Conservation (phyloP, 2,329 filamentous ascomycete species). For the Cercospora zeae-maydis region DNA sequence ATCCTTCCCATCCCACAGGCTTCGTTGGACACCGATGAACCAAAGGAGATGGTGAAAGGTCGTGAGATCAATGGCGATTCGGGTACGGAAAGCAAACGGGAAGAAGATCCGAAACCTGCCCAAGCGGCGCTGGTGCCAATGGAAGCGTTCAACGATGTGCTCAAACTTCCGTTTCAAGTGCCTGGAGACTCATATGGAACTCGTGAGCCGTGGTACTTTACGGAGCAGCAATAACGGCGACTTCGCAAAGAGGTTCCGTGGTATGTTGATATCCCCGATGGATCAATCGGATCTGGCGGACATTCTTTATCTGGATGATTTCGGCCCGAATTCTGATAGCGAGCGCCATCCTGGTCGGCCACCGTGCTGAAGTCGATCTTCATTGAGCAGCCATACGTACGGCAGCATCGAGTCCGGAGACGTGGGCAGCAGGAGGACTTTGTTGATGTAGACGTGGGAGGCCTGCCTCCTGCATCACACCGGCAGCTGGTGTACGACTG, state of each 20-base stretch:
- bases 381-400: neutral
- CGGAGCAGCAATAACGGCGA: constrained; percentile 17
- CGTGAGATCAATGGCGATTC: constrained; percentile 15
- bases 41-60: neutral
- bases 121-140: constrained; percentile 12
- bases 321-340: neutral
- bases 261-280: neutral
- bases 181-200: constrained; percentile 54
- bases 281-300: neutral
- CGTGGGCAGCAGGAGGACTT: too few relatives aligned
- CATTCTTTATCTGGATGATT: neutral
- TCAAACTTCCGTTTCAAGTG: constrained; percentile 63
- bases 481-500: neutral
- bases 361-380: neutral
- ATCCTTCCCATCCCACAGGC: constrained; percentile 39
- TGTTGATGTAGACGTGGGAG: neutral
- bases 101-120: constrained; percentile 2
- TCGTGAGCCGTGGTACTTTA: constrained; percentile 47
- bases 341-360: neutral
- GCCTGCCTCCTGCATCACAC: neutral
- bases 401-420: neutral
- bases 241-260: neutral
- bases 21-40: neutral
- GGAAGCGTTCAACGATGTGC: constrained; percentile 50
- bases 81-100: constrained; percentile 21